Conservation (phyloP, 257 asterid genomes). For the Apocynum venetum region DNA sequence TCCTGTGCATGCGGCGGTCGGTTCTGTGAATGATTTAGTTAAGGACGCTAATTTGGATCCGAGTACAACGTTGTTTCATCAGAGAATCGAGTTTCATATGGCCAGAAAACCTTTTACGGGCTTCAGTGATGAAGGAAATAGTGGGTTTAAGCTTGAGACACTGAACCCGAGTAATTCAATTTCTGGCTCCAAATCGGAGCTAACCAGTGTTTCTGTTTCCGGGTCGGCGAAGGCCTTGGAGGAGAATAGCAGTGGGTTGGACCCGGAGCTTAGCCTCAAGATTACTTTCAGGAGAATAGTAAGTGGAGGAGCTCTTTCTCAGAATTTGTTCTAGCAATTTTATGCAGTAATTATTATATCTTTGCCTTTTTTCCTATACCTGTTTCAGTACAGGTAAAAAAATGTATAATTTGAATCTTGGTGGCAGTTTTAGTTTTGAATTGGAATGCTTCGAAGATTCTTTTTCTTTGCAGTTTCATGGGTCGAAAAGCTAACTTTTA, state of each 20-base stretch:
- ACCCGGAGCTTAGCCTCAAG: conserved; percentile 71
- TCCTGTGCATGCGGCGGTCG: conserved; percentile 20
- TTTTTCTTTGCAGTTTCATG: background rate
- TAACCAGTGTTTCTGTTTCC: conserved; percentile 5
- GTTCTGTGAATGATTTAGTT: conserved; percentile 4
- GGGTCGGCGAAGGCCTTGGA: conserved; percentile 23
- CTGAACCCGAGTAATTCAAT: conserved; percentile 44
- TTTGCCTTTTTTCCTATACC: background rate
- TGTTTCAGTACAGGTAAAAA: background rate
- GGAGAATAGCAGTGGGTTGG: conserved; percentile 43
- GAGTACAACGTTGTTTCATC: conserved; percentile 39
- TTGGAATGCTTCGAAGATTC: background rate
- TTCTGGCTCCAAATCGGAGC: conserved; percentile 23
- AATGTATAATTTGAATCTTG: background rate
- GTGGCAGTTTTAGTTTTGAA: background rate
- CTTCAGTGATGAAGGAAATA: conserved; percentile 37
- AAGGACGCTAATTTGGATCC: conserved; percentile 21
- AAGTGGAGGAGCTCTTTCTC: conserved; percentile 26
- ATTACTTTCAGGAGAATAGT: conserved; percentile 81
- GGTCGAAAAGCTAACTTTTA: background rate
- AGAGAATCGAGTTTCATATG: conserved; percentile 70
- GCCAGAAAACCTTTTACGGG: conserved; percentile 66
- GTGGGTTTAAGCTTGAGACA: conserved; percentile 85
- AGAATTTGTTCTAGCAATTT: background rate
- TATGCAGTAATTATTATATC: background rate